These are phyloP conservation scores for Phytophthora multivora DNA, from an alignment of 352 stramenopile species.

Conservation along the genomic window DNA sequence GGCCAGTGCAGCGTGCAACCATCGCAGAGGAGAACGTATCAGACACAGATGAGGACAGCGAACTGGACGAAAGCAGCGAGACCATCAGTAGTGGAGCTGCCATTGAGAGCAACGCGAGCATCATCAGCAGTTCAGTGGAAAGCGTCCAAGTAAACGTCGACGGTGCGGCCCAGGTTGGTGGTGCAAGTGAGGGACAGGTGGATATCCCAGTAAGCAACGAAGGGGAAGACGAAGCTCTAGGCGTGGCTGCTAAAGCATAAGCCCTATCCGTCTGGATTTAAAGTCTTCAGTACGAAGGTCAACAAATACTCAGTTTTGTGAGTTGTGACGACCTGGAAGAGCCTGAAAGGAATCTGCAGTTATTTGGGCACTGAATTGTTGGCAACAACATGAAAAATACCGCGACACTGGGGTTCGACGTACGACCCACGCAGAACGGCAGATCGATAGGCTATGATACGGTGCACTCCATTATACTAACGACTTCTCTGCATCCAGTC, in stretches of 20 bases:
- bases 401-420: no score
- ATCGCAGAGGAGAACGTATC: constrained; percentile 23
- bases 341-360: no score
- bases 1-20: constrained; percentile 2
- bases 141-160: background rate
- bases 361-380: no score
- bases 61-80: constrained; percentile 4
- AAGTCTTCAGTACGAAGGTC: no score
- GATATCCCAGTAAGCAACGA: background rate
- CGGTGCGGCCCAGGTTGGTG: background rate
- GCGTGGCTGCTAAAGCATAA: background rate
- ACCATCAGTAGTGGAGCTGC: background rate
- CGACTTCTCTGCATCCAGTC: no score
- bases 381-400: no score
- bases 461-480: no score
- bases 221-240: background rate
- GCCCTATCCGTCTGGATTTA: background rate
- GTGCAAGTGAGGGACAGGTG: background rate
- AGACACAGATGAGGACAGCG: constrained; percentile 22
- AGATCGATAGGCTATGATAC: no score
- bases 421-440: no score
- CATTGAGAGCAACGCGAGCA: background rate
- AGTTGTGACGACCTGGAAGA: no score
- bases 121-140: background rate
- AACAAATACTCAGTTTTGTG: no score